Percentiles rank a stretch among this genome's conserved stretches.
These are phyloP conservation scores for Spathaspora girioi DNA, from an alignment of 805 yeast species.

Conservation along the genomic window DNA sequence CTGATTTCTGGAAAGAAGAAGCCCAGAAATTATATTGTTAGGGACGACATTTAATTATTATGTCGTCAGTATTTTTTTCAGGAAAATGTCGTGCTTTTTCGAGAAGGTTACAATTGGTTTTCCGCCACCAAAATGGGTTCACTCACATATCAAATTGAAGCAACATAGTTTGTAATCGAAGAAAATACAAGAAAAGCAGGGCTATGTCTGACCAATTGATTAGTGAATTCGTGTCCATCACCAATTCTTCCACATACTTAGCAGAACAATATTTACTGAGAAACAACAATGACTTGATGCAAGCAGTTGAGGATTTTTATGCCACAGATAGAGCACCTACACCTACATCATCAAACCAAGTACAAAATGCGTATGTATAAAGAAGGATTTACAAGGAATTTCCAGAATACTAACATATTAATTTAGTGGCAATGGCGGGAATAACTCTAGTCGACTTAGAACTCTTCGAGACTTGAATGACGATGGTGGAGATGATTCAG, in stretches of 20 bases:
- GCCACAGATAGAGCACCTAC: conserved; percentile 13
- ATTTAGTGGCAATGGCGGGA: not conserved
- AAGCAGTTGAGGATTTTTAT: conserved; percentile 41
- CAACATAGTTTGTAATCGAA: not conserved
- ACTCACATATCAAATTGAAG: not conserved
- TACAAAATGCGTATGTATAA: not conserved
- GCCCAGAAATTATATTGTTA: no score
- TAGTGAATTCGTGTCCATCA: conserved; percentile 34
- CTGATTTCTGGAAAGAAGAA: not conserved
- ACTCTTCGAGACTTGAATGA: conserved; percentile 39
- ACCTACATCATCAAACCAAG: not conserved
- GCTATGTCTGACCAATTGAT: conserved; percentile 21
- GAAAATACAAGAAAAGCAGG: no score
- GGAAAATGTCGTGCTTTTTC: not conserved
- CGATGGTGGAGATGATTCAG: conserved; percentile 29
- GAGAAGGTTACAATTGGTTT: not conserved
- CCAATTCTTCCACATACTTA: conserved; percentile 28
- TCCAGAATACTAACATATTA: not conserved
- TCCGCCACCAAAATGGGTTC: not conserved
- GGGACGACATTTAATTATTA: not conserved
- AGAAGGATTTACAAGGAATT: no score
- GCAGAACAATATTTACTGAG: conserved; percentile 39
- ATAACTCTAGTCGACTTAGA: conserved; percentile 20
- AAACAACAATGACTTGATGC: conserved; percentile 32
- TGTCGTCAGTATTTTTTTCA: not conserved